phyloP scores from a whole-genome alignment of 441 rosid genomes.

The Omphalea diandra region DNA sequence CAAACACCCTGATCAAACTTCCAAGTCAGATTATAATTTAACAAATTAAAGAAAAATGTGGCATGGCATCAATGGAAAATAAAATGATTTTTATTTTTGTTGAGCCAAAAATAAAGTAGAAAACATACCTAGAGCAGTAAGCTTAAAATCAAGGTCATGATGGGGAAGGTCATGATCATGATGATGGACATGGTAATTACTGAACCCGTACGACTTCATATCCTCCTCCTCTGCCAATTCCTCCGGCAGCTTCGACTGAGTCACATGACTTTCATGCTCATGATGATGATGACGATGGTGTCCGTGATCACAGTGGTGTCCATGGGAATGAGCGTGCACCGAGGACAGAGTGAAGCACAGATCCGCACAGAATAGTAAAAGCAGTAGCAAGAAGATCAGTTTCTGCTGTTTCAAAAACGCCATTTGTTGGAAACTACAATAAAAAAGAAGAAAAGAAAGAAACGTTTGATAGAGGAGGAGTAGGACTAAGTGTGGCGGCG shows the following conservation, averaged over 20 bases:
- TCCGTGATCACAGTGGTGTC: constrained; percentile 37
- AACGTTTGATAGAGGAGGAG: constrained; percentile 1
- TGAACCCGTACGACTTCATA: constrained; percentile 40
- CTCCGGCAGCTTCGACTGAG: constrained; percentile 55
- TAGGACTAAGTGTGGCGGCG: constrained; percentile 40
- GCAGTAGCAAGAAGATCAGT: constrained; percentile 15
- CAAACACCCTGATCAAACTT: background rate
- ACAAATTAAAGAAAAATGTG: background rate
- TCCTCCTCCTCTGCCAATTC: constrained; percentile 91
- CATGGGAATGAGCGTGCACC: constrained; percentile 36
- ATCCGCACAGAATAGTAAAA: constrained; percentile 39
- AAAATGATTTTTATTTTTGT: no score
- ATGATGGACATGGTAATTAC: constrained; percentile 28
- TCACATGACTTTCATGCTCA: constrained; percentile 30
- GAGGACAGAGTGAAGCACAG: constrained; percentile 44
- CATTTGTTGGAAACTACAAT: constrained; percentile 6
- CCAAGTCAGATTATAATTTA: background rate
- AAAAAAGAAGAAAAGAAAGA: background rate
- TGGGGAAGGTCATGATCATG: constrained; percentile 32
- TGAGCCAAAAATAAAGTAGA: no score
- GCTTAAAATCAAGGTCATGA: constrained; percentile 37
- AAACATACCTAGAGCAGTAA: constrained; percentile 59
- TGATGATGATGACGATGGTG: constrained; percentile 28
- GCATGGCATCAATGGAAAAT: no score
- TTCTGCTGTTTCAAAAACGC: background rate